Evolutionary conservation across 164 flowering plant species (phyloP).

Genomic region (Annona cherimola): DNA sequence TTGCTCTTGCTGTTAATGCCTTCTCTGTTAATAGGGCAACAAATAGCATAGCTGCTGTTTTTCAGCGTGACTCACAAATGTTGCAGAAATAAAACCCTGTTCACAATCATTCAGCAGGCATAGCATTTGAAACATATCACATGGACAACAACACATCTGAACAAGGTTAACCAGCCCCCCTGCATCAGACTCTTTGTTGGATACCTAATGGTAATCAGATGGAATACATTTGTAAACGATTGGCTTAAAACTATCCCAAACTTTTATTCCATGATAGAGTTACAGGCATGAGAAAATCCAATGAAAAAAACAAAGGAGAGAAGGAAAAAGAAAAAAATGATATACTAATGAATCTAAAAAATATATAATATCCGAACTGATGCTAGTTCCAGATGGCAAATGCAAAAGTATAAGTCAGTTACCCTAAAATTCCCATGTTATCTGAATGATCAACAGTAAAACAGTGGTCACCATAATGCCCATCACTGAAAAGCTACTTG

Average conservation of each 20-base stretch:
- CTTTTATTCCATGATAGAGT: conserved; percentile 2
- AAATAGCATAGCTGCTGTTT: no score
- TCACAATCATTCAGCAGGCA: no score
- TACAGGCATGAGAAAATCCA: background rate
- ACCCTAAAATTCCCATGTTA: conserved; percentile 8
- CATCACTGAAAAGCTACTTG: conserved; percentile 1
- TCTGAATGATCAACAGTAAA: conserved; percentile 8
- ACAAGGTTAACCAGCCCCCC: background rate
- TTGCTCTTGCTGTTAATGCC: background rate
- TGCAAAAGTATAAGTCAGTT: no score
- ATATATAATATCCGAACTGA: no score
- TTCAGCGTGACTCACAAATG: no score
- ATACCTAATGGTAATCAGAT: background rate
- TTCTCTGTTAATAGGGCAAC: background rate
- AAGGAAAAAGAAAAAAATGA: background rate
- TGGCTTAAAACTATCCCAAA: background rate
- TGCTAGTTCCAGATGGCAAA: background rate
- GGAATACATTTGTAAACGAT: background rate
- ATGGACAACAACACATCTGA: background rate
- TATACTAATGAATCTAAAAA: background rate
- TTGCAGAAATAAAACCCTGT: no score
- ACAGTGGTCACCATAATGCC: background rate
- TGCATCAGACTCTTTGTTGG: background rate
- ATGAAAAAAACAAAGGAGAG: background rate
- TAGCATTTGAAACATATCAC: background rate